These are phyloP conservation scores for Diplodia mutila DNA, from an alignment of 2,329 filamentous ascomycete genomes.

Conservation along the genomic window DNA sequence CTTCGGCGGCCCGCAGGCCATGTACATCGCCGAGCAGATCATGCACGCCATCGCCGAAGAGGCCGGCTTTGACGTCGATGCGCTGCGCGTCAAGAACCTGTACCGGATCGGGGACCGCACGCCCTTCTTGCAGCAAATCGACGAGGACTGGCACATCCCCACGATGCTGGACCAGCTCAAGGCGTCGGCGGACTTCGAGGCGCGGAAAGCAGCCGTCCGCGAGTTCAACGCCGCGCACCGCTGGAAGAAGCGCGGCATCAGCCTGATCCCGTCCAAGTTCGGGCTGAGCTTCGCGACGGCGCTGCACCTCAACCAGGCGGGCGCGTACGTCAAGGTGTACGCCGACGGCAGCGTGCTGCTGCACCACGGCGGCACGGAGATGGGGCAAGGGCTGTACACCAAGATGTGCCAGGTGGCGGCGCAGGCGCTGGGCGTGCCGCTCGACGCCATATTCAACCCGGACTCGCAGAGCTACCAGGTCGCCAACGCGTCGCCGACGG, in stretches of 20 bases:
- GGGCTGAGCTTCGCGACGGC: conserved; percentile 91
- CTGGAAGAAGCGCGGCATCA: conserved; percentile 88
- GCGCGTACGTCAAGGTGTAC: conserved; percentile 91
- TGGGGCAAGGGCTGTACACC: conserved; percentile 94
- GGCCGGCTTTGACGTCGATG: conserved; percentile 80
- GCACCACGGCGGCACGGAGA: conserved; percentile 93
- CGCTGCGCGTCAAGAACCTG: conserved; percentile 80
- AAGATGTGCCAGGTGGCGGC: conserved; percentile 96
- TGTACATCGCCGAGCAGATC: conserved; percentile 87
- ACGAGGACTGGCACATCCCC: conserved; percentile 86
- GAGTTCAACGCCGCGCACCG: conserved; percentile 82
- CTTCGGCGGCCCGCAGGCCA: conserved; percentile 91
- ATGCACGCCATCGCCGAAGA: conserved; percentile 89
- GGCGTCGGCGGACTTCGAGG: conserved; percentile 71
- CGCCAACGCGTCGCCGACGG: conserved; percentile 88
- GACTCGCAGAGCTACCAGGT: conserved; percentile 85
- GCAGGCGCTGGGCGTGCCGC: conserved; percentile 81
- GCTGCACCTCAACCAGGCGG: conserved; percentile 91
- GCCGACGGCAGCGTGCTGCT: conserved; percentile 90
- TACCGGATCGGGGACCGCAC: conserved; percentile 77
- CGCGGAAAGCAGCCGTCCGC: conserved; percentile 68
- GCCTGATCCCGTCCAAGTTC: conserved; percentile 91
- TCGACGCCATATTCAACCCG: conserved; percentile 83
- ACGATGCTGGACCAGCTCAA: conserved; percentile 86
- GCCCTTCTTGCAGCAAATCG: conserved; percentile 85